Base-by-base conservation (phyloP, 768 basidiomycete genomes). In the Galerina marginata region DNA sequence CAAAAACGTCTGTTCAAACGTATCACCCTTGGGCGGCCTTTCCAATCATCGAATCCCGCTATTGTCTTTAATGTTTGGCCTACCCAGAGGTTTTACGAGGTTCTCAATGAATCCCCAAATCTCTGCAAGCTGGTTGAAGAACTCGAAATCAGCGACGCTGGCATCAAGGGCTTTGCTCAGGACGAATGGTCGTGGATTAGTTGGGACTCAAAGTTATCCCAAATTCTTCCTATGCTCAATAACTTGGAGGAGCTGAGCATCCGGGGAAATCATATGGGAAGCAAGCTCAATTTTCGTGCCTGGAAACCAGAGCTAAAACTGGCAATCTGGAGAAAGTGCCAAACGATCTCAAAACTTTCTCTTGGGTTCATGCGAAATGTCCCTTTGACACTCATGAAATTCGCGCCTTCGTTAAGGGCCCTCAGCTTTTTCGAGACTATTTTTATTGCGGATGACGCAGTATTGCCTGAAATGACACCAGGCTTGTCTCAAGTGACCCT, bases 171-270 rank as follows among this genome's bases (percentile, higher is more conserved):
- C 15, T 58, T 57, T 33, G 58, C 58, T 45, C 60, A 58, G 3
- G 64, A 65, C n/a, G 54, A 59, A 25, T 52, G 38, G 11, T 60
- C 64, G 9, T 65, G 64, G 64, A 56, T 65, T 20, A 56, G 60
- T 2, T 36, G 20, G 7, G 60, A 65, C 45, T 9, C 6, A 4
- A 25, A 16, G 4, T 40, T 65, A 2, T 44, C 58, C 14, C 36
- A 16, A 5, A 55, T 65, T 23, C 38, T 65, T n/a, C 42, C 55
- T 23, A 26, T 54, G 16, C 64, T 65, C 12, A 6, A 49, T 4
- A 26, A 38, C 23, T 15, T 65, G 29, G 11, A 48, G 12, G 48
- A 55, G 7, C 50, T 55, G 9, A 12, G 46, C 2, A 60, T 65
- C 0, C 6, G 15, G 3, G 58, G 64, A 1, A 56, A 61, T 26